A percentile compares a stretch with the other conserved stretches of the same genome.
Evolutionary conservation across 1,284 basidiomycete genomes (phyloP).

Genomic region (Ceratobasidium sp.): DNA sequence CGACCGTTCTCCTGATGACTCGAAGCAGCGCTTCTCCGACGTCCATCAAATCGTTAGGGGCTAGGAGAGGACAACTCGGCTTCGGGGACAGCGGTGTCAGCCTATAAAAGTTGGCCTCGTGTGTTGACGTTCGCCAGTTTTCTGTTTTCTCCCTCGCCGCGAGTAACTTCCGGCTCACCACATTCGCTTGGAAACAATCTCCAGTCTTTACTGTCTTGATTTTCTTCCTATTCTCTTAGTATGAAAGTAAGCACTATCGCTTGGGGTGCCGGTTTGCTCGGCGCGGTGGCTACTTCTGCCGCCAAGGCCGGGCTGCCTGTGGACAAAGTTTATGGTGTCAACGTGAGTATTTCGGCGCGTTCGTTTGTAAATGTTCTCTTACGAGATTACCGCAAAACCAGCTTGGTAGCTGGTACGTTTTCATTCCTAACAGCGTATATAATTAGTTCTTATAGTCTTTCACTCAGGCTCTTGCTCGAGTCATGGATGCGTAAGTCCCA

Average conservation of each 20-base stretch:
- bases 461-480: constrained; percentile 69
- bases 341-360: too few relatives aligned
- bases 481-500: constrained; percentile 70
- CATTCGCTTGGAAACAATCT: background rate
- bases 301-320: constrained; percentile 40
- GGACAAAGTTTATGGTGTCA: constrained; percentile 74
- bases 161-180: background rate
- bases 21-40: too few relatives aligned
- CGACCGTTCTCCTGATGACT: too few relatives aligned
- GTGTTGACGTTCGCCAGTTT: too few relatives aligned
- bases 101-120: too few relatives aligned
- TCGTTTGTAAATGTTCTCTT: background rate
- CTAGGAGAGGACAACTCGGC: too few relatives aligned
- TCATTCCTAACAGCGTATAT: background rate
- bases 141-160: background rate
- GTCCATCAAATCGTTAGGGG: too few relatives aligned
- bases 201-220: background rate
- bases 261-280: constrained; percentile 1
- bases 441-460: background rate
- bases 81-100: too few relatives aligned
- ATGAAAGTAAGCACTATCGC: constrained; percentile 19
- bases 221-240: background rate
- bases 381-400: too few relatives aligned
- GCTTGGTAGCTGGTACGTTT: constrained; percentile 58
- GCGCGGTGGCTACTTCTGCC: constrained; percentile 12